phyloP scores from a whole-genome alignment of 2,329 filamentous ascomycete species.

The Dichotomopilus funicola region DNA sequence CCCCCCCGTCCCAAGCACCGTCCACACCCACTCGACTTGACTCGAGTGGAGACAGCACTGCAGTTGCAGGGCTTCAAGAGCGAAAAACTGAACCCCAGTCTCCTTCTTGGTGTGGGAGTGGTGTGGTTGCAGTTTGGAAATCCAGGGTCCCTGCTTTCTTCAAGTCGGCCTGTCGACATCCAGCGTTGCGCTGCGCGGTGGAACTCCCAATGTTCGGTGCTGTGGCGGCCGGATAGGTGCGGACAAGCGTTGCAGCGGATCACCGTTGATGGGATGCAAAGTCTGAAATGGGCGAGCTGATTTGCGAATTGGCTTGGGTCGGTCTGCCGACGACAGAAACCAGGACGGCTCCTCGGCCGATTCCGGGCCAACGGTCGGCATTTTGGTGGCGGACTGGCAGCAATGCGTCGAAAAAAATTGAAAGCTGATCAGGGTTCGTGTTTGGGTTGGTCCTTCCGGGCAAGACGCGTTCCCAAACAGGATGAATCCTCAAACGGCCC shows the following conservation, averaged over 20 bases:
- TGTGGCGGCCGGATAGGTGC: not conserved
- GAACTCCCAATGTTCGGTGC: constrained; percentile 9
- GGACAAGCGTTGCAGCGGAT: not conserved
- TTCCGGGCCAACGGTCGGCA: constrained; percentile 12
- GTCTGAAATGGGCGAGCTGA: constrained; percentile 7
- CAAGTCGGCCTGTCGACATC: not conserved
- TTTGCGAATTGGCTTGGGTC: constrained; percentile 10
- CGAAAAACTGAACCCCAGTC: no score
- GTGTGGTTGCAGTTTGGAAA: not conserved
- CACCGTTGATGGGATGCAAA: constrained; percentile 7
- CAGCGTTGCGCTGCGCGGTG: constrained; percentile 7
- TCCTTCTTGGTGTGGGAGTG: no score
- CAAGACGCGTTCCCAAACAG: constrained; percentile 15
- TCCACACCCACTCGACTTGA: constrained; percentile 4
- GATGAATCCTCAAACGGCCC: constrained; percentile 6
- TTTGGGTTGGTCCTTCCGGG: constrained; percentile 18
- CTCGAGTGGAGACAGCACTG: constrained; percentile 12
- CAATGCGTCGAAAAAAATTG: constrained; percentile 20
- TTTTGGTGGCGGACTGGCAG: constrained; percentile 9
- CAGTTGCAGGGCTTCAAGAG: not conserved
- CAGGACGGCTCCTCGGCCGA: not conserved
- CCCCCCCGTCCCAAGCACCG: constrained; percentile 3
- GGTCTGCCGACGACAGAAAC: not conserved
- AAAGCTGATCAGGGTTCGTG: not conserved
- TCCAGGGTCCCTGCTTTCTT: constrained; percentile 13